These are phyloP conservation scores for Exophiala dermatitidis DNA, from an alignment of 2,329 filamentous ascomycete genomes.

Conservation along the genomic window DNA sequence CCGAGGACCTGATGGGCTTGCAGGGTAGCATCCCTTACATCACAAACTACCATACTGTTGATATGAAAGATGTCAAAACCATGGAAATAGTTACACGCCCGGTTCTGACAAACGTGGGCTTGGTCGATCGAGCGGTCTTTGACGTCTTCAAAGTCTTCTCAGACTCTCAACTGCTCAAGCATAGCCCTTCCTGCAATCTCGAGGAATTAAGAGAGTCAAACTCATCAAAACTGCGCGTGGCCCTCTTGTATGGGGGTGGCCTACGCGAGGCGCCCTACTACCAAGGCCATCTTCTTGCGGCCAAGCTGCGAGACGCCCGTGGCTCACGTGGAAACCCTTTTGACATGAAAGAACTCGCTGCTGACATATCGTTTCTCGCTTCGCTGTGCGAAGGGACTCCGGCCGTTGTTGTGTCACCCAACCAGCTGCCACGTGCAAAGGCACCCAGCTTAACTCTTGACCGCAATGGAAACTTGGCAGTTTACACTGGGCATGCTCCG, in stretches of 20 bases:
- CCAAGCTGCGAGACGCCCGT: neutral
- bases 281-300: slow-evolving; percentile 13
- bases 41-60: slow-evolving; percentile 26
- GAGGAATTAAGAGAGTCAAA: neutral
- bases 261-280: slow-evolving; percentile 25
- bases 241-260: slow-evolving; percentile 27
- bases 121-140: slow-evolving; percentile 25
- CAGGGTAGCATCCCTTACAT: slow-evolving; percentile 19
- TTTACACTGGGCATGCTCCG: slow-evolving; percentile 32
- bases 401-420: slow-evolving; percentile 30
- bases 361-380: slow-evolving; percentile 29
- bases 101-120: slow-evolving; percentile 27
- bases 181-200: slow-evolving; percentile 12
- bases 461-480: slow-evolving; percentile 30
- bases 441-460: slow-evolving; percentile 34
- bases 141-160: slow-evolving; percentile 28
- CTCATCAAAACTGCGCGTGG: slow-evolving; percentile 7
- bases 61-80: slow-evolving; percentile 30
- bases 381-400: slow-evolving; percentile 30
- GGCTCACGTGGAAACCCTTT: neutral
- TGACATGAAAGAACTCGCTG: slow-evolving; percentile 23
- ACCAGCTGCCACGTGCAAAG: slow-evolving; percentile 28
- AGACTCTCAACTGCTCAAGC: slow-evolving; percentile 21
- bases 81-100: slow-evolving; percentile 28
- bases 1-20: neutral